A percentile compares a stretch with the other conserved stretches of the same genome.
phyloP scores from a whole-genome alignment of 75 land plant genomes.

The Chamaecyparis obtusa region DNA sequence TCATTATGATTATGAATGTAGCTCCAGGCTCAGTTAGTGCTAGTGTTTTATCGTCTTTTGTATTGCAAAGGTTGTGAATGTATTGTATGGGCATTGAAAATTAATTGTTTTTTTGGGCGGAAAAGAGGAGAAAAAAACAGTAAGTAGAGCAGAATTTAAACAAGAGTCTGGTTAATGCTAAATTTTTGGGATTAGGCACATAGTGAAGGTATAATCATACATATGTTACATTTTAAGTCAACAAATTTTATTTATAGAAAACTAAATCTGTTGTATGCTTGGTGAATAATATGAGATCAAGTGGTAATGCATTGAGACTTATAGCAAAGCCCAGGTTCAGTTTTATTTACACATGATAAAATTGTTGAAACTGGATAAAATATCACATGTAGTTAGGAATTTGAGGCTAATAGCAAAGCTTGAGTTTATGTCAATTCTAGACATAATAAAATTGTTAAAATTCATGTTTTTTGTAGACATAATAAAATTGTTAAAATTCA shows the following conservation, averaged over 20 bases:
- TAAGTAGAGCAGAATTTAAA: background rate
- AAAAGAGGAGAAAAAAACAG: background rate
- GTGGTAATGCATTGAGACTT: background rate
- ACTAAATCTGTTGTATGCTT: background rate
- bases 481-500: background rate
- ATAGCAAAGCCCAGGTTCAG: background rate
- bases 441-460: background rate
- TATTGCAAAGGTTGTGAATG: background rate
- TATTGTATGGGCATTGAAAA: background rate
- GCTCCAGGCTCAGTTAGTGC: background rate
- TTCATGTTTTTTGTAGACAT: background rate
- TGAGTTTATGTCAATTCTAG: background rate
- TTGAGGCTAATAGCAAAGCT: no score
- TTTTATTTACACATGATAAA: no score
- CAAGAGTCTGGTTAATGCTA: background rate
- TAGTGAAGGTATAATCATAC: background rate
- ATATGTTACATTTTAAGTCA: background rate
- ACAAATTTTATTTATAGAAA: background rate
- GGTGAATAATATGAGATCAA: background rate
- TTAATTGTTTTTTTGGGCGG: background rate
- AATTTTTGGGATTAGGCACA: background rate
- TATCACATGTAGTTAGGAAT: no score
- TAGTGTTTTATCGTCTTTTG: background rate
- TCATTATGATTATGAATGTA: background rate
- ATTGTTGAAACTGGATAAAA: no score